phyloP scores from a whole-genome alignment of 2,329 filamentous ascomycete genomes.

The Cercospora janseana region DNA sequence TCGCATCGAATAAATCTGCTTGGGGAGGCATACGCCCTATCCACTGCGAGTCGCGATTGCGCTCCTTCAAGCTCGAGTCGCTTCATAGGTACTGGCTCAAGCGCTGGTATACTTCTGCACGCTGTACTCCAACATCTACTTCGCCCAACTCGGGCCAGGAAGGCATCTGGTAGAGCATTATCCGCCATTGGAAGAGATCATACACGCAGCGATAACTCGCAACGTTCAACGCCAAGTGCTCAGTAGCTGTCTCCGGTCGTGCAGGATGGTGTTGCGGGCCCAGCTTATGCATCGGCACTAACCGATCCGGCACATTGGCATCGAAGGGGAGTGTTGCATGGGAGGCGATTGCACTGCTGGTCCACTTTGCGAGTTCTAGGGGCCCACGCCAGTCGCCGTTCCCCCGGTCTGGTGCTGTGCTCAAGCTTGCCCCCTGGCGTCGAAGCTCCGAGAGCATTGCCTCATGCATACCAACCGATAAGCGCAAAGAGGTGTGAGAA shows the following conservation, averaged over 20 bases:
- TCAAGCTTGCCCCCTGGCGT: background rate
- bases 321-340: too few relatives aligned
- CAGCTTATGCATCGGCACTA: background rate
- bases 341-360: too few relatives aligned
- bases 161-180: background rate
- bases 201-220: too few relatives aligned
- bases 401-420: slow-evolving; percentile 38
- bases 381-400: slow-evolving; percentile 34
- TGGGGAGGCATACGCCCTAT: too few relatives aligned
- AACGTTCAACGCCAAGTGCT: background rate
- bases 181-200: too few relatives aligned
- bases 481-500: slow-evolving; percentile 10
- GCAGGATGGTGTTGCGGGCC: background rate
- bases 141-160: background rate
- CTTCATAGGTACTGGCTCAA: too few relatives aligned
- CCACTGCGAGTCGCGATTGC: too few relatives aligned
- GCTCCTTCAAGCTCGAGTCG: too few relatives aligned
- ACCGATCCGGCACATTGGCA: background rate
- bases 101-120: background rate
- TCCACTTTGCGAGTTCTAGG: too few relatives aligned
- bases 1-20: too few relatives aligned
- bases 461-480: slow-evolving; percentile 6
- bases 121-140: background rate
- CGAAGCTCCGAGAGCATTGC: background rate
- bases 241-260: background rate